These are phyloP conservation scores for Eucalyptus grandis DNA, from an alignment of 345 rosid genomes.

Conservation along the genomic window DNA sequence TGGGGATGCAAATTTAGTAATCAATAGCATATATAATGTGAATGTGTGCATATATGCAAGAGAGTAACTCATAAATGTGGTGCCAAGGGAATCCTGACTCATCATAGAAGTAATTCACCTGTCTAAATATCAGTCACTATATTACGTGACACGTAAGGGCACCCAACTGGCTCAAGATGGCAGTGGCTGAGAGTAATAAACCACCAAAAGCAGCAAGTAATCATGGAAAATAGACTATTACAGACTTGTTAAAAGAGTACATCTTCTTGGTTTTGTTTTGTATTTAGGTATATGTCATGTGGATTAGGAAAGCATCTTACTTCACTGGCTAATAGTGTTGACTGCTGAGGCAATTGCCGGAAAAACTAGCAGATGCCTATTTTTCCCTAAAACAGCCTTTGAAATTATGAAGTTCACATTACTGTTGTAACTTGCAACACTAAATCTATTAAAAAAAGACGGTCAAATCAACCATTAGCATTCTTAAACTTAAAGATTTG, in stretches of 20 bases:
- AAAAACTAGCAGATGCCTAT: not conserved
- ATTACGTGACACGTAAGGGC: not conserved
- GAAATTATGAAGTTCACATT: not conserved
- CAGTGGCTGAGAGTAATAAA: not conserved
- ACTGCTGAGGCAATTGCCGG: not conserved
- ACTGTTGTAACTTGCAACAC: not conserved
- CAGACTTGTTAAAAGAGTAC: not conserved
- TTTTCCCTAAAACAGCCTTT: not conserved
- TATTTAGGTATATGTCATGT: not conserved
- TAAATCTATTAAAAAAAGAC: not conserved
- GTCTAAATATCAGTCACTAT: not conserved
- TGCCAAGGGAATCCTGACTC: not conserved
- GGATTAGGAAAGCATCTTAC: not conserved
- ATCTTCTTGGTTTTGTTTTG: not conserved
- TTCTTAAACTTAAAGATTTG: not conserved
- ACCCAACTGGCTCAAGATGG: not conserved
- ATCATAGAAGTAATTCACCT: not conserved
- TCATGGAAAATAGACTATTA: too few species aligned
- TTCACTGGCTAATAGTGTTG: not conserved
- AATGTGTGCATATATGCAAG: not conserved
- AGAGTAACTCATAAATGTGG: not conserved
- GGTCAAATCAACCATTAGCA: not conserved
- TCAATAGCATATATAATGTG: not conserved
- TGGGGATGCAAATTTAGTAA: not conserved
- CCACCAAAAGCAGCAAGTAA: not conserved